phyloP scores from a whole-genome alignment of 2,329 filamentous ascomycete species.

The Drechmeria coniospora region DNA sequence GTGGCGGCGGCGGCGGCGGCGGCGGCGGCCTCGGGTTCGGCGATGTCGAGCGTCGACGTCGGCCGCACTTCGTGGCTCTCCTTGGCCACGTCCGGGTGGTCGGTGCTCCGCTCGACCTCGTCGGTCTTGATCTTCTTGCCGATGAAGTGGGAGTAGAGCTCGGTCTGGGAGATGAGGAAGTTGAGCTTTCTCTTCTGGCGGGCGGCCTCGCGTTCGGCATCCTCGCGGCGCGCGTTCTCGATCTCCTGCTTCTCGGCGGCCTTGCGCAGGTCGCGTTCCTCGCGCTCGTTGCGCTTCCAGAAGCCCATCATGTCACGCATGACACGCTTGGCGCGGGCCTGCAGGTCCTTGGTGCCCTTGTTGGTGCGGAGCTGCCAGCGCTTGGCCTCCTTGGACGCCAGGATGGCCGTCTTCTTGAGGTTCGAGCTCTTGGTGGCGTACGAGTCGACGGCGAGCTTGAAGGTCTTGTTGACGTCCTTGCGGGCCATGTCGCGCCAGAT shows the following conservation, averaged over 20 bases:
- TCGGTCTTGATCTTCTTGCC: slow-evolving; percentile 98
- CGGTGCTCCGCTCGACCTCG: slow-evolving; percentile 80
- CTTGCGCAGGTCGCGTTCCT: slow-evolving; percentile 88
- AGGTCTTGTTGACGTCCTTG: slow-evolving; percentile 87
- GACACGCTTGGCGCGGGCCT: slow-evolving; percentile 88
- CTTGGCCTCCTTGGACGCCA: slow-evolving; percentile 93
- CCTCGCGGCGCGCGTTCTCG: slow-evolving; percentile 89
- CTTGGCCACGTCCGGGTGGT: slow-evolving; percentile 56
- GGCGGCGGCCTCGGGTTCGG: slow-evolving; percentile 36
- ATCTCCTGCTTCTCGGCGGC: slow-evolving; percentile 90
- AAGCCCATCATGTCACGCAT: slow-evolving; percentile 99
- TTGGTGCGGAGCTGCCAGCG: slow-evolving; percentile 96
- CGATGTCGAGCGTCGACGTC: slow-evolving; percentile 28
- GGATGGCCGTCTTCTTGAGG: slow-evolving; percentile 88
- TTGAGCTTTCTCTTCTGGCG: slow-evolving; percentile 97
- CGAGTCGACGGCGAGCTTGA: slow-evolving; percentile 73
- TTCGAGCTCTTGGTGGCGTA: slow-evolving; percentile 84
- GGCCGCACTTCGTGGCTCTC: slow-evolving; percentile 25
- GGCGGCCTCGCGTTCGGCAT: slow-evolving; percentile 93
- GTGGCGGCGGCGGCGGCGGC: slow-evolving; percentile 47
- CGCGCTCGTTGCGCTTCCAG: slow-evolving; percentile 97
- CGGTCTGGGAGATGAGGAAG: slow-evolving; percentile 97
- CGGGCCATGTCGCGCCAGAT: slow-evolving; percentile 91
- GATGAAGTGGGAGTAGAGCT: slow-evolving; percentile 98
- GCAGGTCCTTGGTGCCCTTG: slow-evolving; percentile 95